Base-by-base conservation (phyloP, 1,139 yeast genomes). In the Yamadazyma epiphylla region DNA sequence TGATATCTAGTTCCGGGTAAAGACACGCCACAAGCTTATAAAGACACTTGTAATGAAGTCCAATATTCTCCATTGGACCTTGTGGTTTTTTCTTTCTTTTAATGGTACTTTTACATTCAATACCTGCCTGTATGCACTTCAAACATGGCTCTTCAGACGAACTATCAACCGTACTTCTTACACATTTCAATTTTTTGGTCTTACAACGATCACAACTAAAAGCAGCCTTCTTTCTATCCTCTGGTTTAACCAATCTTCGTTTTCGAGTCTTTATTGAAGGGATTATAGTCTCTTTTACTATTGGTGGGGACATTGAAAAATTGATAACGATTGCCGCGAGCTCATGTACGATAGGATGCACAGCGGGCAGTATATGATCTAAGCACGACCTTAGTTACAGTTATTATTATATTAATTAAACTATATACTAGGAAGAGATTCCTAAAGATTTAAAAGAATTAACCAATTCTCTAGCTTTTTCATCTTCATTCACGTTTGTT, bases 191-290 rank as follows among this genome's bases (percentile, higher is more conserved):
- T 48, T 68, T 68, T 23, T 65, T 47, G 8, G 47, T 34, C 40
- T 64, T 65, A 41, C 74, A 68, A n/a, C 71, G 42, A 38, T 68
- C 74, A 37, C 74, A 68, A 6, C 66, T 55, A 42, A 55, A 64
- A 3, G 58, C 51, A 54, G 34, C 25, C 28, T 28, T 31, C 15
- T 31, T 56, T 15, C 71, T 22, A 10, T 26, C 13, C 11, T 30
- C 26, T 5, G 29, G 26, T 6, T 17, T 17, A 5, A 30, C 26
- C 10, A 25, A 11, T 15, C 33, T 16, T 26, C 33, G 22, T 26
- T 22, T 29, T 20, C 15, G 13, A 2, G 31, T 5, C 13, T 21
- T 7, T 24, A 29, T 29, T 5, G 24, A 5, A 3, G 31, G 31
- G 5, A 29, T 15, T 5, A 19, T 13, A 8, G 31, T 29, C n/a